Evolutionary conservation across 2,329 filamentous ascomycete species (phyloP).

Genomic region (Calonectria hawksworthii): DNA sequence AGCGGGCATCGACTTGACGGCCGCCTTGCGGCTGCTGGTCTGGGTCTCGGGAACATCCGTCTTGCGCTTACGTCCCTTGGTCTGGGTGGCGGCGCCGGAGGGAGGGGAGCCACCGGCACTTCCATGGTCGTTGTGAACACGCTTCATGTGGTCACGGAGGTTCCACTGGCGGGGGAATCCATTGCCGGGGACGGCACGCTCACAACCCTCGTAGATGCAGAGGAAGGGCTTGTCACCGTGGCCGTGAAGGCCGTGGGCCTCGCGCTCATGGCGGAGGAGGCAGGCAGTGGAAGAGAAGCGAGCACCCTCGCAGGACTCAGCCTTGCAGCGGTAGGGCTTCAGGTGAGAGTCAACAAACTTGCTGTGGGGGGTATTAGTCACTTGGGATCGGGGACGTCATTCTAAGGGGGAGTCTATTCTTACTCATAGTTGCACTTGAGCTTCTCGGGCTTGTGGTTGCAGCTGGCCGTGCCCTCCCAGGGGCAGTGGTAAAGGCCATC

Average conservation of each 20-base stretch:
- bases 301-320: slow-evolving; percentile 83
- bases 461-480: slow-evolving; percentile 78
- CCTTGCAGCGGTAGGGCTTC: slow-evolving; percentile 96
- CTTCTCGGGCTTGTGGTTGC: slow-evolving; percentile 93
- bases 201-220: slow-evolving; percentile 89
- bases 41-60: slow-evolving; percentile 61
- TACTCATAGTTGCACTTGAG: slow-evolving; percentile 99
- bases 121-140: slow-evolving; percentile 81
- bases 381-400: background rate
- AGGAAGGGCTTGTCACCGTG: slow-evolving; percentile 94
- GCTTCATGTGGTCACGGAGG: slow-evolving; percentile 95
- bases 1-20: slow-evolving; percentile 56
- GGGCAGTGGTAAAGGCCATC: slow-evolving; percentile 97
- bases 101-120: slow-evolving; percentile 59
- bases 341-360: slow-evolving; percentile 98
- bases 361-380: slow-evolving; percentile 63
- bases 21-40: slow-evolving; percentile 63
- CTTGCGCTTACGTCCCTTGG: slow-evolving; percentile 72
- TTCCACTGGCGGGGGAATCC: slow-evolving; percentile 98
- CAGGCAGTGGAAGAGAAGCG: slow-evolving; percentile 97
- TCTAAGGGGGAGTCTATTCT: slow-evolving; percentile 55
- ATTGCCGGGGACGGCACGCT: slow-evolving; percentile 84
- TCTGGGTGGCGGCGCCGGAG: slow-evolving; percentile 47
- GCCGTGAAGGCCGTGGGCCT: slow-evolving; percentile 95
- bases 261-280: slow-evolving; percentile 92